A percentile compares a stretch with the other conserved stretches of the same genome.
Conservation (phyloP, 495 filamentous ascomycete species). For the Podospora conica region DNA sequence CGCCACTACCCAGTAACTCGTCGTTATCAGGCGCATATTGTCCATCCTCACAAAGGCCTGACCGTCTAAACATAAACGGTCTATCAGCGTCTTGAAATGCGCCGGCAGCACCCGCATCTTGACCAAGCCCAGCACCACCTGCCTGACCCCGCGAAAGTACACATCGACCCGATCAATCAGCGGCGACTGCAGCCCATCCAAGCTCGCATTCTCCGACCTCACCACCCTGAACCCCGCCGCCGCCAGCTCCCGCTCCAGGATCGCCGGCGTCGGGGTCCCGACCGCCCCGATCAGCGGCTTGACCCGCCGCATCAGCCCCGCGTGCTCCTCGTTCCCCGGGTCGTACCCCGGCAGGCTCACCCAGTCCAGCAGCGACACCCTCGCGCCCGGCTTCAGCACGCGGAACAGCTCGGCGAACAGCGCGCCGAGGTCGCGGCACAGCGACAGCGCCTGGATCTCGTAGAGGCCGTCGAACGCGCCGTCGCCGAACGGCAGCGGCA, state of each 20-base stretch:
- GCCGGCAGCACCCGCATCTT: constrained; percentile 46
- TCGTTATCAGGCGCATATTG: constrained; percentile 52
- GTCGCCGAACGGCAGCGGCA: constrained; percentile 53
- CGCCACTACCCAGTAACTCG: constrained; percentile 56
- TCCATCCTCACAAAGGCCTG: constrained; percentile 61
- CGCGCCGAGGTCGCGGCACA: constrained; percentile 50
- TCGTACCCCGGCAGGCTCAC: constrained; percentile 52
- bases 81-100: constrained; percentile 59
- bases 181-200: constrained; percentile 52
- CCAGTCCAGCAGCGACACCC: constrained; percentile 55
- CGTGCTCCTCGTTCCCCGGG: constrained; percentile 47
- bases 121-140: constrained; percentile 48
- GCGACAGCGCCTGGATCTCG: constrained; percentile 57
- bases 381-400: constrained; percentile 52
- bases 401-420: constrained; percentile 53
- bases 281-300: constrained; percentile 60
- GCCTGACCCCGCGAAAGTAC: constrained; percentile 54
- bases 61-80: constrained; percentile 55
- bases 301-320: constrained; percentile 53
- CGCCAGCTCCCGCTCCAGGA: constrained; percentile 45
- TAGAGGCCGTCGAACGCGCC: constrained; percentile 56
- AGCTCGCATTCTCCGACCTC: constrained; percentile 51
- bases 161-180: constrained; percentile 56
- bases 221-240: constrained; percentile 50
- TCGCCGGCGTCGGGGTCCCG: constrained; percentile 53